phyloP scores from a whole-genome alignment of 495 filamentous ascomycete genomes.

The Daldinia vernicosa region DNA sequence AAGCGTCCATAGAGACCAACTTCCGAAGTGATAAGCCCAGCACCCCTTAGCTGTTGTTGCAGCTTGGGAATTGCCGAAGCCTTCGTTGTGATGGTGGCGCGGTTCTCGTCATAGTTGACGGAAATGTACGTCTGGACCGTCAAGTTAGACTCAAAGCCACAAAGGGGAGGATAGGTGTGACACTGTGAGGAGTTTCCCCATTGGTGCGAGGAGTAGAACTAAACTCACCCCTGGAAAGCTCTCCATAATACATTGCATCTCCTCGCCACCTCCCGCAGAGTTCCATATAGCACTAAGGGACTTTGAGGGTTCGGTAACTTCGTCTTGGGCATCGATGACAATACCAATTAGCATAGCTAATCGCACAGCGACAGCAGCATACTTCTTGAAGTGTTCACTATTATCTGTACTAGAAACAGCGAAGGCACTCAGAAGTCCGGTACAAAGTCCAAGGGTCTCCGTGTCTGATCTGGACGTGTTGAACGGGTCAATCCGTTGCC shows the following conservation, averaged over 20 bases:
- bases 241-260: constrained; percentile 24
- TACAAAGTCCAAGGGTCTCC: constrained; percentile 59
- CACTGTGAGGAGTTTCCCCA: background rate
- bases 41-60: constrained; percentile 46
- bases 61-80: constrained; percentile 37
- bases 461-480: constrained; percentile 11
- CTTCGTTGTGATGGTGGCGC: constrained; percentile 50
- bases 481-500: constrained; percentile 4
- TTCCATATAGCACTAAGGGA: constrained; percentile 35
- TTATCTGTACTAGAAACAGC: constrained; percentile 49
- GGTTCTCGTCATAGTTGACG: constrained; percentile 53
- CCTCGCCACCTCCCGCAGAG: constrained; percentile 9
- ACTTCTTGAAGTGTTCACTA: constrained; percentile 45
- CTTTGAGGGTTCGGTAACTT: constrained; percentile 26
- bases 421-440: constrained; percentile 55
- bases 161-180: background rate
- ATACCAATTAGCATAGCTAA: constrained; percentile 43
- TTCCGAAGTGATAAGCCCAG: constrained; percentile 48
- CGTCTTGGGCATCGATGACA: constrained; percentile 57
- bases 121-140: constrained; percentile 55
- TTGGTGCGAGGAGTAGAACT: background rate
- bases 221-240: constrained; percentile 34
- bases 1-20: constrained; percentile 53
- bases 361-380: constrained; percentile 55
- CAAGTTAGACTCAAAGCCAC: constrained; percentile 5